Conservation (phyloP, 2,329 filamentous ascomycete genomes). For the Septoria linicola region DNA sequence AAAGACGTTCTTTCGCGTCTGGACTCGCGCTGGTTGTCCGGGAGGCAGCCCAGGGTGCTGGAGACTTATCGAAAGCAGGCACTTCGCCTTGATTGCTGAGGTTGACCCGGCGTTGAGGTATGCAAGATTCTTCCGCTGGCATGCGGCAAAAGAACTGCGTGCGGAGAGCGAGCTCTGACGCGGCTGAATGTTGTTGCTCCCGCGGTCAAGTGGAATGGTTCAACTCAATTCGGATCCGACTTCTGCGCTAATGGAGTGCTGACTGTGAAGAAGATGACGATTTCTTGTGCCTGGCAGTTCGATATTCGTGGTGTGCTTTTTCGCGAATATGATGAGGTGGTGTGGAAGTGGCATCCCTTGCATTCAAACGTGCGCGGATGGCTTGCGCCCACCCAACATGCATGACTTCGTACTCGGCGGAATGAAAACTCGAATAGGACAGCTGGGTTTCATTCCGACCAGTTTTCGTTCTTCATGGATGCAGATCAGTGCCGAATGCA, state of each 20-base stretch:
- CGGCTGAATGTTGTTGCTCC: slow-evolving; percentile 15
- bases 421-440: background rate
- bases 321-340: background rate
- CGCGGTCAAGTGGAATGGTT: slow-evolving; percentile 15
- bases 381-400: background rate
- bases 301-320: no score
- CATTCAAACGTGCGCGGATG: background rate
- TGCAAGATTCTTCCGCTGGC: slow-evolving; percentile 17
- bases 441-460: slow-evolving; percentile 3
- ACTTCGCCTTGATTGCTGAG: slow-evolving; percentile 1
- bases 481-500: slow-evolving; percentile 13
- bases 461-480: slow-evolving; percentile 3
- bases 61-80: slow-evolving; percentile 16
- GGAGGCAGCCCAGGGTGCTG: slow-evolving; percentile 9
- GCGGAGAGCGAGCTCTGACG: background rate
- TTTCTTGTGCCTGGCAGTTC: no score
- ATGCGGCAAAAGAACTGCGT: slow-evolving; percentile 4
- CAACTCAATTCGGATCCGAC: slow-evolving; percentile 4
- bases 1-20: slow-evolving; percentile 2
- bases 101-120: slow-evolving; percentile 17
- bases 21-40: slow-evolving; percentile 17
- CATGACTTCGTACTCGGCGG: background rate
- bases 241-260: background rate
- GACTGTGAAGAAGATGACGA: background rate
- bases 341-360: background rate